Evolutionary conservation across 768 basidiomycete genomes (phyloP).

Genomic region (Rhodotorula taiwanensis): DNA sequence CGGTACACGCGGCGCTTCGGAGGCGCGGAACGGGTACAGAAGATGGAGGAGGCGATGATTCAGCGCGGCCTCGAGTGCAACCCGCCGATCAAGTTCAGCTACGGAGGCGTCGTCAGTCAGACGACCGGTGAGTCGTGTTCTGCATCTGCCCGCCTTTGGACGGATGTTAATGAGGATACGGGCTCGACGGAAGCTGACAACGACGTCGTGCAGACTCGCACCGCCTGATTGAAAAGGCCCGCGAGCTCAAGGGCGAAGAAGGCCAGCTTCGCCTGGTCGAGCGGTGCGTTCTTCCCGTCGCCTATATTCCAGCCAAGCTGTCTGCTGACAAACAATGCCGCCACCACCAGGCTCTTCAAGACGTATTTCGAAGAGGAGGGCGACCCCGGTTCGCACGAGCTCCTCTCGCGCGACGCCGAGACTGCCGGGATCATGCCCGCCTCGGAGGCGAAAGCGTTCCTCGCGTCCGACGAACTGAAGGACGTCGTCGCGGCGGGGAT

Average conservation of each 20-base stretch:
- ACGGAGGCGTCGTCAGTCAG: constrained; percentile 52
- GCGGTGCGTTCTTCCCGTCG: constrained; percentile 34
- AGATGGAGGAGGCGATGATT: constrained; percentile 34
- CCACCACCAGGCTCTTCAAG: constrained; percentile 49
- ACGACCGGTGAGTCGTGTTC: not conserved
- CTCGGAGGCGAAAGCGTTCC: constrained; percentile 57
- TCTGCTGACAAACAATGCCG: not conserved
- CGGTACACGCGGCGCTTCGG: constrained; percentile 37
- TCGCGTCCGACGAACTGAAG: constrained; percentile 60
- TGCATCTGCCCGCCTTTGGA: constrained; percentile 43
- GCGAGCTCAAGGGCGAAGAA: constrained; percentile 56
- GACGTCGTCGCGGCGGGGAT: constrained; percentile 61
- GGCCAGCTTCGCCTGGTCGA: constrained; percentile 57
- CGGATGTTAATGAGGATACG: no score
- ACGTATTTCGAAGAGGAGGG: constrained; percentile 58
- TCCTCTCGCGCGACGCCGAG: constrained; percentile 59
- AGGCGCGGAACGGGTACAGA: constrained; percentile 23
- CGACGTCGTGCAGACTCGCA: constrained; percentile 50
- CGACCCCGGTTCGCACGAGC: constrained; percentile 57
- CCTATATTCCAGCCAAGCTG: no score
- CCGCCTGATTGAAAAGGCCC: constrained; percentile 65
- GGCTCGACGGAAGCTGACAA: no score
- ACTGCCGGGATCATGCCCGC: constrained; percentile 51
- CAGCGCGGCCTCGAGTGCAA: constrained; percentile 16
- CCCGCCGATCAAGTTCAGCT: constrained; percentile 35